These are phyloP conservation scores for Parasitella parasitica DNA, from an alignment of 371 early-diverging fungal species.

Conservation along the genomic window DNA sequence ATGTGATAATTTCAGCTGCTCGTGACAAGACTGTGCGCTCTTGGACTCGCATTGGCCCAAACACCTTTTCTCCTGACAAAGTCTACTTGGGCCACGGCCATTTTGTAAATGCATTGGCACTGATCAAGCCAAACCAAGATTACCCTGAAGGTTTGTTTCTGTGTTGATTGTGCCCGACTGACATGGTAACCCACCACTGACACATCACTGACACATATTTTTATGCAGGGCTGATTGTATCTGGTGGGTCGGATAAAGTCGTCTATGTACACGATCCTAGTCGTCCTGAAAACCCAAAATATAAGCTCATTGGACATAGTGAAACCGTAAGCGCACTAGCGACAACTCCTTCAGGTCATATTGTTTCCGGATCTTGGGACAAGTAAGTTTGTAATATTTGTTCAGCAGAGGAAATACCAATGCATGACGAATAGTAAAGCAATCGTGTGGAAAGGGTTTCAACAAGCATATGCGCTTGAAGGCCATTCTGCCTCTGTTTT, in stretches of 20 bases:
- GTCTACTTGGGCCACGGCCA: constrained; percentile 70
- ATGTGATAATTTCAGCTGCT: constrained; percentile 74
- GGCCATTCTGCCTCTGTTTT: constrained; percentile 93
- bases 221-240: constrained; percentile 72
- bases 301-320: constrained; percentile 78
- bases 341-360: constrained; percentile 60
- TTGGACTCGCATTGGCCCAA: constrained; percentile 54
- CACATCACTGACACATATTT: neutral
- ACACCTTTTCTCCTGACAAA: constrained; percentile 53
- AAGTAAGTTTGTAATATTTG: constrained; percentile 54
- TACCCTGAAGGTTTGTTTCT: constrained; percentile 62
- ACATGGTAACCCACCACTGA: neutral
- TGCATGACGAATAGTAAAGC: constrained; percentile 31
- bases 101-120: constrained; percentile 82
- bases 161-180: too few relatives aligned
- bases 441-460: constrained; percentile 83
- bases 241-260: constrained; percentile 82
- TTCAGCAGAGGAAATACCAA: neutral
- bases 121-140: constrained; percentile 55
- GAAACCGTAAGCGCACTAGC: constrained; percentile 86
- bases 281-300: constrained; percentile 58
- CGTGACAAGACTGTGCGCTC: constrained; percentile 74
- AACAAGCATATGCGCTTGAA: constrained; percentile 63
- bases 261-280: constrained; percentile 79
- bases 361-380: constrained; percentile 97